Conservation (phyloP, 306 rosid species). For the Quercus agrifolia region DNA sequence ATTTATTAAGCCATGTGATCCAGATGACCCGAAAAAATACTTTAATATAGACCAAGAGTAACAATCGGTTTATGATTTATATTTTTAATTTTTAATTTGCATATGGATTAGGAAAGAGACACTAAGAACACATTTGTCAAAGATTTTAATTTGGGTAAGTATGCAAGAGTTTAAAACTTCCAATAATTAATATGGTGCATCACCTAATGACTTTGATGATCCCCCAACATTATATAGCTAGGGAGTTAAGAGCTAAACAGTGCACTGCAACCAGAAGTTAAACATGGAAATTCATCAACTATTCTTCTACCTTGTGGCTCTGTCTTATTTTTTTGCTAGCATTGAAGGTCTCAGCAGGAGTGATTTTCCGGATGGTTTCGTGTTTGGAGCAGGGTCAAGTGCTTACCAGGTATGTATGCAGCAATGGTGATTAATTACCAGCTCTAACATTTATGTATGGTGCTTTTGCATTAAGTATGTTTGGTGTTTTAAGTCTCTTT, state of each 20-base stretch:
- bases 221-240: neutral
- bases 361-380: conserved; percentile 6
- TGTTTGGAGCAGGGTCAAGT: conserved; percentile 10
- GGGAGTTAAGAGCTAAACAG: neutral
- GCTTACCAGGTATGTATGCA: conserved; percentile 14
- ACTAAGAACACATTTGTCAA: no score
- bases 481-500: neutral
- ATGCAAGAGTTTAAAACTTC: neutral
- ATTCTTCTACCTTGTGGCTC: neutral
- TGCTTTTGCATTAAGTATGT: neutral
- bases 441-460: neutral
- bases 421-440: neutral
- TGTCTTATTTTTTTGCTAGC: neutral
- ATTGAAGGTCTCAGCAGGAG: neutral
- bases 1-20: no score
- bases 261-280: neutral
- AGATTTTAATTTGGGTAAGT: neutral
- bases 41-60: no score
- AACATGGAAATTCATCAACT: neutral
- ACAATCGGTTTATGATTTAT: no score
- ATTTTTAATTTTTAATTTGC: no score
- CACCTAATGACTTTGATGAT: no score
- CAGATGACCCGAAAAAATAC: no score
- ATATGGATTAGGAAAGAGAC: no score
- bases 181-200: no score